Evolutionary conservation across 495 filamentous ascomycete species (phyloP).

Genomic region (Hamigera avellanea): DNA sequence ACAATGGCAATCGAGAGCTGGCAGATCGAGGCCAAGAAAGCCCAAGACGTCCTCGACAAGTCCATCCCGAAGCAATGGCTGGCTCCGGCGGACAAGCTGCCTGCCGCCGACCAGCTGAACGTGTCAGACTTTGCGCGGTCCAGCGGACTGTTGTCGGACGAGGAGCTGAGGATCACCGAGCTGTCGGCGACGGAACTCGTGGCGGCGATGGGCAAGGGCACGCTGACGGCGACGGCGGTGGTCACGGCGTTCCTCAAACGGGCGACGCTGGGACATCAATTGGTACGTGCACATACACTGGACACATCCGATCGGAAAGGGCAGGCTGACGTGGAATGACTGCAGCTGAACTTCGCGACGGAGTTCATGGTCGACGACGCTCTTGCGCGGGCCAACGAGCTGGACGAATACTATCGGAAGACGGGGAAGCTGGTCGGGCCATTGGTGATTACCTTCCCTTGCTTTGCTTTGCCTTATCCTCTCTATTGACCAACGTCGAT

Average conservation of each 20-base stretch:
- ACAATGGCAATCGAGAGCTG: constrained; percentile 19
- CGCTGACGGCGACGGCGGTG: constrained; percentile 44
- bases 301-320: background rate
- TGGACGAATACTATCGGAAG: constrained; percentile 38
- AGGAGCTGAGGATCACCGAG: constrained; percentile 48
- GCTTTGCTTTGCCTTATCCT: constrained; percentile 5
- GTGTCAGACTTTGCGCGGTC: constrained; percentile 27
- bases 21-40: constrained; percentile 22
- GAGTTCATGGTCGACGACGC: constrained; percentile 57
- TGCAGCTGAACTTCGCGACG: constrained; percentile 48
- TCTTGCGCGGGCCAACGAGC: constrained; percentile 42
- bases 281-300: constrained; percentile 14
- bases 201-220: constrained; percentile 30
- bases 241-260: constrained; percentile 50
- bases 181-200: constrained; percentile 41
- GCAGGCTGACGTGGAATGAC: no score
- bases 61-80: constrained; percentile 33
- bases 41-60: constrained; percentile 18
- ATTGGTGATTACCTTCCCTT: no score
- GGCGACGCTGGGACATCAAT: constrained; percentile 48
- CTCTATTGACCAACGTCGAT: no score
- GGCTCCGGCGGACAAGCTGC: constrained; percentile 15
- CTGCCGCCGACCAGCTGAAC: constrained; percentile 19
- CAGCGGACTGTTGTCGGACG: constrained; percentile 36
- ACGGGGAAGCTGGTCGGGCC: constrained; percentile 28